Evolutionary conservation across 345 rosid species (phyloP), one percentile per base, ranked within the genome.

Genomic region (Noccaea caerulescens): DNA sequence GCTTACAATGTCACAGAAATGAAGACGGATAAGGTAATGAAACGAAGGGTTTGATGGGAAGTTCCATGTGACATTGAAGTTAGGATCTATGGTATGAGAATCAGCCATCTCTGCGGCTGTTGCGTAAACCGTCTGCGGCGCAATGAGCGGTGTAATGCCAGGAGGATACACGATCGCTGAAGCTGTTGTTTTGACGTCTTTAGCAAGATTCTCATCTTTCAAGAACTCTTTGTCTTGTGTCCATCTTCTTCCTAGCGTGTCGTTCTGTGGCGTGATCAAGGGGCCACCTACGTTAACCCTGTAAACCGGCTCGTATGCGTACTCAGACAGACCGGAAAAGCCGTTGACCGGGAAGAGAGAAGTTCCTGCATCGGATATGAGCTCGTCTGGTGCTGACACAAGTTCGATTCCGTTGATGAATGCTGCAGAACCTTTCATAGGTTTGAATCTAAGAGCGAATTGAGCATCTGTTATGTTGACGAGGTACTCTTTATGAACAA

Each of bases 251-350:
- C 76, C 73, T 54, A 66, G 63, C 56, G 90, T 87, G 64, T 89
- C 96, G 38, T 89, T 89, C 57, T 61, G 66, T 0, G 88, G 61
- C 34, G 84, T 87, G 70, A 89, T 72, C 77, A 85, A 14, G 16
- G 88, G 83, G 3, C 92, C 96, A 8, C 96, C 96, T 27, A 89
- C 77, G 33, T 85, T 89, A 32, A 89, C 77, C 80, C 96, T 73
- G 73, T 89, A 72, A 38, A 85, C 85, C 0, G 79, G 68, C 32
- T 89, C 85, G 75, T 77, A 89, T 0, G 83, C 81, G 33, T 56
- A 84, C 0, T 41, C 46, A 49, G 79, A 65, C 77, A 89, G 59
- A 3, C 90, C 96, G 0, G 80, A 1, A 16, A 71, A 76, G 10
- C 23, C 47, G 10, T 74, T 52, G 12, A 87, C 82, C 0, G 92